Evolutionary conservation across 2,329 filamentous ascomycete genomes (phyloP).

Genomic region (Cladorrhinum sp.): DNA sequence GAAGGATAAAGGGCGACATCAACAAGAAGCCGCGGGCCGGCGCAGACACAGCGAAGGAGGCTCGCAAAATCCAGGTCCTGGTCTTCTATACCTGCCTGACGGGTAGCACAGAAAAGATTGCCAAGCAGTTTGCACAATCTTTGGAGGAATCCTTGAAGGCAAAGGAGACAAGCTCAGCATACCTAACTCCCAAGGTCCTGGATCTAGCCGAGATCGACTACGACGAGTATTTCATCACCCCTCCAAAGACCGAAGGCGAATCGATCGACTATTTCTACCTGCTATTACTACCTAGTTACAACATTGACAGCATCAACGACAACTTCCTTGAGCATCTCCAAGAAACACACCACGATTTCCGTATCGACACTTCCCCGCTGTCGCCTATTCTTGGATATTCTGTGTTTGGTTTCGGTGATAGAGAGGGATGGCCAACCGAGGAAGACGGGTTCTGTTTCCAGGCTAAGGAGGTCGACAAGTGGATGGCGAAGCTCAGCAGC

Average conservation of each 20-base stretch:
- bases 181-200: slow-evolving; percentile 60
- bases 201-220: slow-evolving; percentile 86
- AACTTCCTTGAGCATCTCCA: slow-evolving; percentile 82
- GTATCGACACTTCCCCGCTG: slow-evolving; percentile 85
- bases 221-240: slow-evolving; percentile 84
- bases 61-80: slow-evolving; percentile 61
- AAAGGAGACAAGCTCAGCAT: slow-evolving; percentile 34
- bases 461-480: slow-evolving; percentile 84
- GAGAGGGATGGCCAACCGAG: slow-evolving; percentile 87
- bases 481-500: slow-evolving; percentile 93
- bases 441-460: slow-evolving; percentile 91
- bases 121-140: slow-evolving; percentile 57
- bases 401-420: slow-evolving; percentile 91
- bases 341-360: slow-evolving; percentile 95
- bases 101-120: slow-evolving; percentile 73
- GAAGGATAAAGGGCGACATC: slow-evolving; percentile 43
- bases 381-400: slow-evolving; percentile 77
- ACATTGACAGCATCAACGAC: slow-evolving; percentile 89
- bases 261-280: slow-evolving; percentile 72
- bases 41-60: slow-evolving; percentile 20
- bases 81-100: slow-evolving; percentile 91
- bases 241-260: slow-evolving; percentile 57
- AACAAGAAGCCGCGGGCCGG: slow-evolving; percentile 33
- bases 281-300: slow-evolving; percentile 84
- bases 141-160: slow-evolving; percentile 50